These are phyloP conservation scores for Coprinopsis cinerea DNA, from an alignment of 768 basidiomycete genomes.

Conservation along the genomic window DNA sequence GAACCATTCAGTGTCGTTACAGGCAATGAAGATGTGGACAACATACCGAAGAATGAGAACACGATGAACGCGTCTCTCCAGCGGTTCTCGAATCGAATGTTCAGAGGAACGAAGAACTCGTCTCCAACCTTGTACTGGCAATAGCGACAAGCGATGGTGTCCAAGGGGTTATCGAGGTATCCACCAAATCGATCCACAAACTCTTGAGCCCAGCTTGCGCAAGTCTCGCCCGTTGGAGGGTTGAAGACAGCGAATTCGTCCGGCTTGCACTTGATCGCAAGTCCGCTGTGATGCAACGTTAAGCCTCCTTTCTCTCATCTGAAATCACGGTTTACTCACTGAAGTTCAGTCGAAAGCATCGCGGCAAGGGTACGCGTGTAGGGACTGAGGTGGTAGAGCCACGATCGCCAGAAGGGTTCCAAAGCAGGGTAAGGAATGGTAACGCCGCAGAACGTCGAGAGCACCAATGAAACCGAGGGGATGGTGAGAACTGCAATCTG, in stretches of 20 bases:
- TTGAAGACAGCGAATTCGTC: constrained; percentile 70
- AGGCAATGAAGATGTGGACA: not conserved
- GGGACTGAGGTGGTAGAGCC: constrained; percentile 70
- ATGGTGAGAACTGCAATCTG: constrained; percentile 75
- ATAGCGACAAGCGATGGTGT: constrained; percentile 59
- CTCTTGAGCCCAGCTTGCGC: constrained; percentile 59
- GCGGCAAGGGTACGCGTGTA: constrained; percentile 67
- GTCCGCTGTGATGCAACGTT: constrained; percentile 35
- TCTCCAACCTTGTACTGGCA: constrained; percentile 68
- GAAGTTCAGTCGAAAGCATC: constrained; percentile 70
- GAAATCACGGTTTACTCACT: constrained; percentile 14
- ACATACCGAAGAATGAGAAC: constrained; percentile 7
- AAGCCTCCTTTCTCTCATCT: constrained; percentile 2
- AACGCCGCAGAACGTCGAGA: constrained; percentile 76
- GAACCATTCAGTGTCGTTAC: not conserved
- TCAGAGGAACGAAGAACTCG: constrained; percentile 63
- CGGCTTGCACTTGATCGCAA: constrained; percentile 54
- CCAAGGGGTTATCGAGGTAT: constrained; percentile 65
- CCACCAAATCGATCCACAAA: constrained; percentile 63
- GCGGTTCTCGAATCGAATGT: constrained; percentile 53
- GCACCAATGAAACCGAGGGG: constrained; percentile 62
- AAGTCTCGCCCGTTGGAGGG: constrained; percentile 72
- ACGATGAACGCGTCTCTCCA: constrained; percentile 52
- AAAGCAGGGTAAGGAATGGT: constrained; percentile 65
- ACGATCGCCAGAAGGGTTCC: constrained; percentile 65